Evolutionary conservation across 2,329 filamentous ascomycete genomes (phyloP).

Genomic region (Macrophomina tecta): DNA sequence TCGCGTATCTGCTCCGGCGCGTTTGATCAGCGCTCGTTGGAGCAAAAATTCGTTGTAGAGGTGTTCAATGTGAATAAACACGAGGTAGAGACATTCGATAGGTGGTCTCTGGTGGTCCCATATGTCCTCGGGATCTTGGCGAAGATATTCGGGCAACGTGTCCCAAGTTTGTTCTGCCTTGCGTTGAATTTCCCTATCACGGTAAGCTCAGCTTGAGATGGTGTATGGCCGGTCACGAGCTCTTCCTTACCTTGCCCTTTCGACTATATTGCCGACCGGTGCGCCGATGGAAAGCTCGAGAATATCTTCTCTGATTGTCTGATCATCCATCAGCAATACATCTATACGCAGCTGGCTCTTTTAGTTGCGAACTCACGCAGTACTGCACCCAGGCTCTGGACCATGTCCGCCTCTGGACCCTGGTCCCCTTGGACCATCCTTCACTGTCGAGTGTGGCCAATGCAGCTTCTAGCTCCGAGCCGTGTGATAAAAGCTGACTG

Average conservation of each 20-base stretch:
- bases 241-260: slow-evolving; percentile 38
- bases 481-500: slow-evolving; percentile 54
- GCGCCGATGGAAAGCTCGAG: slow-evolving; percentile 61
- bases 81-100: slow-evolving; percentile 54
- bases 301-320: slow-evolving; percentile 58
- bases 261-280: slow-evolving; percentile 44
- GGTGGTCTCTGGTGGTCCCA: slow-evolving; percentile 29
- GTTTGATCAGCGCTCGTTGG: slow-evolving; percentile 58
- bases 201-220: background rate
- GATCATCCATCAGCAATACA: background rate
- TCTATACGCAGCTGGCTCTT: no score
- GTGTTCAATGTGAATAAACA: slow-evolving; percentile 54
- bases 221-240: background rate
- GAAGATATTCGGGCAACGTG: slow-evolving; percentile 38
- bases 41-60: slow-evolving; percentile 66
- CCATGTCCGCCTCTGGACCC: slow-evolving; percentile 53
- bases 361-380: slow-evolving; percentile 37
- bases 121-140: slow-evolving; percentile 31
- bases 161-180: slow-evolving; percentile 34
- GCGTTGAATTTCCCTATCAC: slow-evolving; percentile 34
- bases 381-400: slow-evolving; percentile 56
- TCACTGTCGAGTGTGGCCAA: slow-evolving; percentile 13
- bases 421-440: slow-evolving; percentile 41
- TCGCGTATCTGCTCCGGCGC: slow-evolving; percentile 29
- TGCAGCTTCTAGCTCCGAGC: slow-evolving; percentile 1